Percentiles rank a stretch among this genome's conserved stretches.
Evolutionary conservation across 371 early-diverging fungal species (phyloP).

Genomic region (Mortierella sp.): DNA sequence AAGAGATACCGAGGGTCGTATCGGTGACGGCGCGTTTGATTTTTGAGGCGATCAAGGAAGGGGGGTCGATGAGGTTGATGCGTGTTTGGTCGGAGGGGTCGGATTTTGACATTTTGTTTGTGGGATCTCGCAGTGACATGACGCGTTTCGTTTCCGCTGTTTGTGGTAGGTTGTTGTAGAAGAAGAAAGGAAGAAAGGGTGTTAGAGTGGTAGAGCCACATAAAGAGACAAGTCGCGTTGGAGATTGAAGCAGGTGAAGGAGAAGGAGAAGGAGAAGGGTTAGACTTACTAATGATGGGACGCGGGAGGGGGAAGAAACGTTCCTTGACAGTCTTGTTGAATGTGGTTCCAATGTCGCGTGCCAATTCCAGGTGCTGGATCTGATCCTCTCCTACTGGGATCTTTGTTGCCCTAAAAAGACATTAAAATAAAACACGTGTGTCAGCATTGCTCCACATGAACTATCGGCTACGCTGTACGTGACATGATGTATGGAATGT

Average conservation of each 20-base stretch:
- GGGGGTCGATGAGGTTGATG: slow-evolving; percentile 83
- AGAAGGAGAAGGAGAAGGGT: background rate
- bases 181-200: background rate
- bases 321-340: slow-evolving; percentile 79
- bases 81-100: slow-evolving; percentile 80
- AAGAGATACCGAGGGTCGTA: slow-evolving; percentile 74
- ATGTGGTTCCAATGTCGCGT: slow-evolving; percentile 78
- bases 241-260: background rate
- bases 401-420: slow-evolving; percentile 79
- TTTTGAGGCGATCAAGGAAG: slow-evolving; percentile 76
- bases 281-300: slow-evolving; percentile 72
- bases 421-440: background rate
- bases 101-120: slow-evolving; percentile 95
- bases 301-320: slow-evolving; percentile 79
- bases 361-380: slow-evolving; percentile 93
- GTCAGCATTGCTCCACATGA: background rate
- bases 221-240: too few species aligned
- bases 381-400: slow-evolving; percentile 97
- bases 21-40: slow-evolving; percentile 88
- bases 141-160: slow-evolving; percentile 77
- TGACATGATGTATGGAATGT: too few species aligned
- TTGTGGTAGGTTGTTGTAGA: background rate
- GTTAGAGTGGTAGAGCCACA: background rate
- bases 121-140: slow-evolving; percentile 88
- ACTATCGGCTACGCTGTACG: too few species aligned